These are phyloP conservation scores for Leccinum aurantiacum DNA, from an alignment of 768 basidiomycete species.

Conservation along the genomic window DNA sequence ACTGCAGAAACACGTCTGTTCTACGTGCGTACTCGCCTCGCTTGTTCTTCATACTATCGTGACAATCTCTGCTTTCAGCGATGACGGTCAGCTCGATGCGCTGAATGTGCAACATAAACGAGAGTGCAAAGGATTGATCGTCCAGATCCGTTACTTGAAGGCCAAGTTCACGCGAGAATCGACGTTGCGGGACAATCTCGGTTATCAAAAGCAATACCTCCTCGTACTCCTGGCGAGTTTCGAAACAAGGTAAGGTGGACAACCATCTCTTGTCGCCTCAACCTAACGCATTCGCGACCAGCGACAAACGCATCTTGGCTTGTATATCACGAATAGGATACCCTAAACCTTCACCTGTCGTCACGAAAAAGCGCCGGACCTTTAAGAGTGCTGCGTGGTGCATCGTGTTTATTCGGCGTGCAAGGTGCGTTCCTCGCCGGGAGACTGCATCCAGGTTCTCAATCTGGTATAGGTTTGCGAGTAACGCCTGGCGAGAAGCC, in stretches of 20 bases:
- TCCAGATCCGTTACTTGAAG: constrained; percentile 90
- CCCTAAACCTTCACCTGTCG: constrained; percentile 42
- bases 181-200: constrained; percentile 69
- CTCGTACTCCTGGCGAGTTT: constrained; percentile 67
- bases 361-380: constrained; percentile 43
- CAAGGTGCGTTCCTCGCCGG: constrained; percentile 47
- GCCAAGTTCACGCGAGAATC: constrained; percentile 88
- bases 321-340: constrained; percentile 78
- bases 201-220: constrained; percentile 88
- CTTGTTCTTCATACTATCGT: constrained; percentile 2
- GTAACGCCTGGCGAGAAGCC: constrained; percentile 63
- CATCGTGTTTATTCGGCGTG: constrained; percentile 64
- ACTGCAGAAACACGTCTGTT: constrained; percentile 56
- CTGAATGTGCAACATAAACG: constrained; percentile 71
- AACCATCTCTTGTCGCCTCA: background rate
- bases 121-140: constrained; percentile 88
- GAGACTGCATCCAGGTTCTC: constrained; percentile 4
- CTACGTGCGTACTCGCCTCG: constrained; percentile 44
- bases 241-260: constrained; percentile 59
- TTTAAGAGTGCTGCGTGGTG: constrained; percentile 58
- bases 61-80: constrained; percentile 28
- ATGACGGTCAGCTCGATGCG: constrained; percentile 51
- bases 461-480: constrained; percentile 49
- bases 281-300: constrained; percentile 26
- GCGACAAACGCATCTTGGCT: constrained; percentile 70